These are phyloP conservation scores for Coniophora puteana DNA, from an alignment of 1,284 basidiomycete species.

Conservation along the genomic window DNA sequence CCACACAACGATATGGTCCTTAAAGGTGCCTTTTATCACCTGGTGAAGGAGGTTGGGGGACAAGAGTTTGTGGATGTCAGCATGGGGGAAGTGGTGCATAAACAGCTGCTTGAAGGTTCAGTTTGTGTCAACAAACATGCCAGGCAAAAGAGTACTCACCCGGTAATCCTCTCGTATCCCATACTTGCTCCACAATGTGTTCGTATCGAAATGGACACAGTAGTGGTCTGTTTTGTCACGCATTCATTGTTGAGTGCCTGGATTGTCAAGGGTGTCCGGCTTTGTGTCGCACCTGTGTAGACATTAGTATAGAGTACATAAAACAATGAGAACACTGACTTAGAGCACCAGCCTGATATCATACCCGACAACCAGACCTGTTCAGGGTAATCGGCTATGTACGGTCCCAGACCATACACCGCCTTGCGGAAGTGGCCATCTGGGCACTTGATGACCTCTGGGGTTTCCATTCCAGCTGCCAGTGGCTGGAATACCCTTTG, in stretches of 20 bases:
- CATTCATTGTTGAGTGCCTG: neutral
- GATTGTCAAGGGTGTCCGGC: constrained; percentile 3
- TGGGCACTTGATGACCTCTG: constrained; percentile 3
- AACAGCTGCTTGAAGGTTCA: constrained; percentile 2
- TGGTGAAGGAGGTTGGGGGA: constrained; percentile 7
- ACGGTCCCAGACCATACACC: constrained; percentile 6
- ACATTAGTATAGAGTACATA: neutral
- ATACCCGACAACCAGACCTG: constrained; percentile 7
- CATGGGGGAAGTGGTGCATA: constrained; percentile 6
- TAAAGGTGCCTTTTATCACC: constrained; percentile 3
- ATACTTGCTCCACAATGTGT: constrained; percentile 3
- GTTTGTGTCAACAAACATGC: neutral
- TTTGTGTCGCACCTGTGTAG: constrained; percentile 13
- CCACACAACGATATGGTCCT: constrained; percentile 4
- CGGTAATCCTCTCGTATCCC: neutral
- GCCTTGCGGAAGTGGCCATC: constrained; percentile 7
- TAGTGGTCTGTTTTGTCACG: neutral
- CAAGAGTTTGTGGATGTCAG: constrained; percentile 8
- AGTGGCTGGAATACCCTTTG: constrained; percentile 2
- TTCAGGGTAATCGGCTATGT: constrained; percentile 13
- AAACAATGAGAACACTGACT: neutral
- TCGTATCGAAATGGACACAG: constrained; percentile 1
- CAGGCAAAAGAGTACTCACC: neutral
- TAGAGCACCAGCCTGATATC: constrained; percentile 3
- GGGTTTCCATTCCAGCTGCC: constrained; percentile 3